Percentiles rank a stretch among this genome's conserved stretches.
Conservation (phyloP, 2,329 filamentous ascomycete genomes). For the Penicillium hordei region DNA sequence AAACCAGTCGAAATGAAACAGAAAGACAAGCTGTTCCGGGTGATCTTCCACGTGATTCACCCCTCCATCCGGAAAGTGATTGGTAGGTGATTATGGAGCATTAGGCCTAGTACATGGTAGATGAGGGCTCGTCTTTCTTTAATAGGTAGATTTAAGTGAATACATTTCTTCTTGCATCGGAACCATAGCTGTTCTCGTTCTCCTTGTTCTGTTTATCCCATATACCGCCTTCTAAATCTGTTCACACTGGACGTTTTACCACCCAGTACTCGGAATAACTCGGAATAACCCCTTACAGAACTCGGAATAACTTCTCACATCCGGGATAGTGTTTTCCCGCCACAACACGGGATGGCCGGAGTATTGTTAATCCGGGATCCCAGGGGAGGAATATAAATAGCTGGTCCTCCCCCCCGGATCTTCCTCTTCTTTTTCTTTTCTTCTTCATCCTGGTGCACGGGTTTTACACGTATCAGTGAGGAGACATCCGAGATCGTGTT, state of each 20-base stretch:
- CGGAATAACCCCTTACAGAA: no score
- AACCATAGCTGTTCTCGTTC: no score
- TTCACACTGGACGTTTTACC: no score
- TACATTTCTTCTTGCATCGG: no score
- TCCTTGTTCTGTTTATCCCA: no score
- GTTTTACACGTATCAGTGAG: constrained; percentile 82
- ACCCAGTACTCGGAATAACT: no score
- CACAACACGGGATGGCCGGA: not conserved
- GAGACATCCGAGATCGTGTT: constrained; percentile 83
- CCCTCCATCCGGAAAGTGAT: not conserved
- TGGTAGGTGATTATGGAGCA: not conserved
- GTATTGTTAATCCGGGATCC: not conserved
- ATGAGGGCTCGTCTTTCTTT: not conserved
- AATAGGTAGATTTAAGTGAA: no score
- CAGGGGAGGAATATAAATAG: constrained; percentile 25
- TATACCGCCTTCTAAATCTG: no score
- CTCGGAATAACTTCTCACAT: no score
- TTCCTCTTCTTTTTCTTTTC: constrained; percentile 37
- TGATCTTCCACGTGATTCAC: constrained; percentile 3
- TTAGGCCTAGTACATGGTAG: not conserved
- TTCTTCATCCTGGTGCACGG: constrained; percentile 53
- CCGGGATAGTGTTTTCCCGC: no score
- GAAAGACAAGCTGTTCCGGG: not conserved
- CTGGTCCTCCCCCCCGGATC: not conserved
- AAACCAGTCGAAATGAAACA: not conserved